A percentile compares a stretch with the other conserved stretches of the same genome.
Conservation (phyloP, 169 alveolate species). For the Perkinsus chesapeaki region DNA sequence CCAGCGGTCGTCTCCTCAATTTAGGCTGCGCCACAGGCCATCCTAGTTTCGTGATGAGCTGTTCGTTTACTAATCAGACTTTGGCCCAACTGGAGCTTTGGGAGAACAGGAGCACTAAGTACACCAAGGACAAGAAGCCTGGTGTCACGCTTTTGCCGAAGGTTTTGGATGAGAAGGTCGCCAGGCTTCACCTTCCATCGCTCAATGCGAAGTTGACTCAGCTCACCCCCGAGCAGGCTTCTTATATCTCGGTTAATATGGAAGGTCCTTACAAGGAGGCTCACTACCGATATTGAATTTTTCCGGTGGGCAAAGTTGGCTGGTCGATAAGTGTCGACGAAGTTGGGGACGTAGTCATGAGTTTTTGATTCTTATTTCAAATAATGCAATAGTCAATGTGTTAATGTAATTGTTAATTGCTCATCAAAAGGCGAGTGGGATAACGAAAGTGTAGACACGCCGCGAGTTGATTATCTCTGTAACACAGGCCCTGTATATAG, state of each 20-base stretch:
- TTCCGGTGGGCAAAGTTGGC: background rate
- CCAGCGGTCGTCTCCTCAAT: constrained; percentile 94
- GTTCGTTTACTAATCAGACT: constrained; percentile 91
- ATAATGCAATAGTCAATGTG: background rate
- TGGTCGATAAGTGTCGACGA: background rate
- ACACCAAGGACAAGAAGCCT: constrained; percentile 33
- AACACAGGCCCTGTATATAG: no score
- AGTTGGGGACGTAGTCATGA: background rate
- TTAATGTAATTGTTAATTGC: no score
- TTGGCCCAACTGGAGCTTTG: constrained; percentile 59
- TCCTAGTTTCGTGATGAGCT: constrained; percentile 97
- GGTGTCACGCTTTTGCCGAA: constrained; percentile 67
- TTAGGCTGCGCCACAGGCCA: constrained; percentile 99
- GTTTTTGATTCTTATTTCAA: background rate
- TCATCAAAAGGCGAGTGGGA: no score
- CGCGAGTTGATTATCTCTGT: no score
- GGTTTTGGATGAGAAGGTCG: constrained; percentile 93
- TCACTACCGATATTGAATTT: constrained; percentile 77
- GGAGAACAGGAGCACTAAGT: constrained; percentile 64
- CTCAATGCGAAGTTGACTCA: constrained; percentile 87
- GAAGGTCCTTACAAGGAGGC: constrained; percentile 92
- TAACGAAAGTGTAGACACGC: no score
- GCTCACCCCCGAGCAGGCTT: constrained; percentile 83
- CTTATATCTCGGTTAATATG: constrained; percentile 77
- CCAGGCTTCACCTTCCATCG: constrained; percentile 86